Evolutionary conservation across 345 rosid species (phyloP), one percentile per base, ranked within the genome.

Genomic region (Eutrema yunnanense): DNA sequence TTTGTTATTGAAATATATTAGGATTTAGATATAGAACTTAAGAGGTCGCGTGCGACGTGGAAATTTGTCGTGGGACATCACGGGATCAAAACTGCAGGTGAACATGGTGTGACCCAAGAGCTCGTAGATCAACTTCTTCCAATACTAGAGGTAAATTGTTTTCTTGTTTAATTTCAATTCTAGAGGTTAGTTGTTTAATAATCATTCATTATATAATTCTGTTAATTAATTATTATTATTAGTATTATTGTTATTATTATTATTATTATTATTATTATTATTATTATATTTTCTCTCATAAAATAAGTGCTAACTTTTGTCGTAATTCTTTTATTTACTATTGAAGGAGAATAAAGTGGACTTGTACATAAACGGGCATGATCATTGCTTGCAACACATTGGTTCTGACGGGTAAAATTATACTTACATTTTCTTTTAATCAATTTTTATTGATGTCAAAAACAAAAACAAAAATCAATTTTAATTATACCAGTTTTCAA

Each of bases 41-140:
- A 50, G 19, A 70, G 72, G 49, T 84, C 93, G 0, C 63, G 14
- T 9, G 90, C 93, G 1, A 79, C 73, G 34, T 88, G 87, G 93
- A 86, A 84, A 74, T 78, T 88, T 38, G 90, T 86, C 7, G 81
- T 86, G 29, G 90, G 93, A 19, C 90, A 88, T 64, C 90, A 88
- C 27, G 80, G 80, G 19, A 86, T 86, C 33, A 76, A 84, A 81
- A 83, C 88, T n/a, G 62, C 86, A 30, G 90, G 87, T 11, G 34
- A 80, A 19, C 88, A 86, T 53, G 87, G 93, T n/a, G 80, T 81
- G 43, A 84, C 90, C 0, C 43, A 73, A 30, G 90, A 86, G 60
- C 90, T 86, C n/a, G 73, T 65, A 0, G 65, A 43, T 37, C 81
- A 73, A 54, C 79, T 88, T 78, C 82, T 86, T 57, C 90, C 89